Evolutionary conservation across 305 asterid species (phyloP).

Genomic region (Fraxinus paxiana): DNA sequence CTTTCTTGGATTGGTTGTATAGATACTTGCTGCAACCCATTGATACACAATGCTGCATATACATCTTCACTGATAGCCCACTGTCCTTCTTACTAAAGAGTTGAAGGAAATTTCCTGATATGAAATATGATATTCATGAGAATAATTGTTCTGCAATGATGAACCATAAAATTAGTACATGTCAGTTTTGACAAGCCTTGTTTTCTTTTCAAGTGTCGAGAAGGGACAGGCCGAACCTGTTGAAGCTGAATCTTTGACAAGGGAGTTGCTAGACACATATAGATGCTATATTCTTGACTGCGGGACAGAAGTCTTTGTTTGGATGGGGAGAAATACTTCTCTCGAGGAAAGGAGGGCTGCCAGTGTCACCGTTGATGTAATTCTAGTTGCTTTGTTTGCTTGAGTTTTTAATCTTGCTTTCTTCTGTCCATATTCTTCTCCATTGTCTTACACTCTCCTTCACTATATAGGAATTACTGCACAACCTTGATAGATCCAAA

Average conservation of each 20-base stretch:
- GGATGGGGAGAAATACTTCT: conserved; percentile 86
- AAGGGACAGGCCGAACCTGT: conserved; percentile 48
- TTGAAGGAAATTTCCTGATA: conserved; percentile 3
- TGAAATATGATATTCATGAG: background rate
- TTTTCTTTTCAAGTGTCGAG: conserved; percentile 35
- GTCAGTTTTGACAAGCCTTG: conserved; percentile 19
- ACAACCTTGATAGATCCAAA: conserved; percentile 38
- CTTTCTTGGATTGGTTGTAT: conserved; percentile 11
- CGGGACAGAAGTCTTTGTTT: conserved; percentile 57
- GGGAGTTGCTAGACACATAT: conserved; percentile 63
- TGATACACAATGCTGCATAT: conserved; percentile 4
- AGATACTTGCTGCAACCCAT: background rate
- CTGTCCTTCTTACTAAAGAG: background rate
- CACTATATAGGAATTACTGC: conserved; percentile 39
- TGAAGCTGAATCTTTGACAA: conserved; percentile 49
- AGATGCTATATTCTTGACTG: conserved; percentile 78
- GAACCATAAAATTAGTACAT: conserved; percentile 12
- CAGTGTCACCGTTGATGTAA: conserved; percentile 63
- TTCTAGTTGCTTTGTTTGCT: conserved; percentile 25
- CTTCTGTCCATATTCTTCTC: conserved; percentile 12
- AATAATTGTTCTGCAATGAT: conserved; percentile 10
- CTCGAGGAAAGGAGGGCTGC: conserved; percentile 70
- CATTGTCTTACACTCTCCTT: conserved; percentile 4
- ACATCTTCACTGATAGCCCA: background rate
- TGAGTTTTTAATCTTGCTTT: conserved; percentile 12